Base-by-base conservation (phyloP, 2,329 filamentous ascomycete species). In the Botryotinia convoluta region DNA sequence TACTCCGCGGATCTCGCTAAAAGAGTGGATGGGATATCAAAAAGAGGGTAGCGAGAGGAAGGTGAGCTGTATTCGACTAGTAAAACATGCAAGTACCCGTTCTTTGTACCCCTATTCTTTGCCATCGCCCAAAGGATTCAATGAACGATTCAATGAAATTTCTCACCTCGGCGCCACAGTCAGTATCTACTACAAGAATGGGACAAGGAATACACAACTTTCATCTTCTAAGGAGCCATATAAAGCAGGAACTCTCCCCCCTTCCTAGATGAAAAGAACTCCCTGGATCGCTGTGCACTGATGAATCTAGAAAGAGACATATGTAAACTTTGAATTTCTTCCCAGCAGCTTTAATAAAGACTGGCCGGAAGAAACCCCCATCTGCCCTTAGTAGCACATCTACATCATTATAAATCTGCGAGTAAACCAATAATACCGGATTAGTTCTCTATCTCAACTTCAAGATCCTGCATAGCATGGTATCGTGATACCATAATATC, bases 111-210 rank as follows among this genome's bases (percentile, higher is more conserved):
- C 14, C 12, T 3, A n/a, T 1, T 18, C 14, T 18, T n/a, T 18
- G n/a, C 5, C 0, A 54, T 18, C 0, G 0, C n/a, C n/a, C 3
- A 57, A 20, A 22, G 16, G 9, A 48, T 6, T 10, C 44, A 2
- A 9, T 20, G 20, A 8, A 48, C 8, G 20, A 22, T 22, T 22
- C 2, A 3, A 7, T 22, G 44, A 20, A 9, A 48, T 8, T 48
- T 9, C 7, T 2, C 20, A 48, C 20, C 35, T 35, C n/a, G 3
- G 5, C 6, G n/a, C n/a, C 14, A 8, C n/a, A 8, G 5, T 57
- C 51, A 57, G 14, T 29, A 57, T 57, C 16, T 1, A 57, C n/a
- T 8, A 57, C n/a, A 57, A 57, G 6, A 32, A 29, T 57, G n/a
- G n/a, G 7, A 57, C 0, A 9, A 18, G 29, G 22, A 9, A 29